Conservation (phyloP, 257 asterid genomes). For the Solanum microdontum region DNA sequence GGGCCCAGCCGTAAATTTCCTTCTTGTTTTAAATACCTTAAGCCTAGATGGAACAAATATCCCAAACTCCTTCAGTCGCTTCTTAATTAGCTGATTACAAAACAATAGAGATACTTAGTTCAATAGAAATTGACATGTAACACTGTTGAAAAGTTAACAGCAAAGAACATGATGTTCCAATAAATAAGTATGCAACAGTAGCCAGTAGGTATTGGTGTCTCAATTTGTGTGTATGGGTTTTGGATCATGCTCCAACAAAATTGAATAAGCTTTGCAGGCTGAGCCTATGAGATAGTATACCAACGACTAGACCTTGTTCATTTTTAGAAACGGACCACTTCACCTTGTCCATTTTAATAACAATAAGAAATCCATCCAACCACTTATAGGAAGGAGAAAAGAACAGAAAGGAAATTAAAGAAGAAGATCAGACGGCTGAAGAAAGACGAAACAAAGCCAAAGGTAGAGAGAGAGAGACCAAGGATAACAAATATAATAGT, state of each 20-base stretch:
- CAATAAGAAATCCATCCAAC: background rate
- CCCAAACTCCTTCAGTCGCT: constrained; percentile 91
- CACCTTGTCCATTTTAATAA: background rate
- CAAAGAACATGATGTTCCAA: background rate
- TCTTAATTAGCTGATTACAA: constrained; percentile 73
- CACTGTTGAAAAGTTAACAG: background rate
- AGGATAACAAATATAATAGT: background rate
- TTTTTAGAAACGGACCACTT: background rate
- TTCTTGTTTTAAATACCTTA: constrained; percentile 67
- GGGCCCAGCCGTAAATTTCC: constrained; percentile 88
- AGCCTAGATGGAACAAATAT: constrained; percentile 89
- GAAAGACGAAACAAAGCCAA: background rate
- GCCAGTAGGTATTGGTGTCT: background rate
- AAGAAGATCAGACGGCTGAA: background rate
- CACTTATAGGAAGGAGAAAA: background rate
- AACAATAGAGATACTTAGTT: background rate
- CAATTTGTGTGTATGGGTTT: background rate
- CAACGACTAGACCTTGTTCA: background rate
- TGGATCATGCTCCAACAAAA: background rate
- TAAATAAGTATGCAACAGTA: background rate
- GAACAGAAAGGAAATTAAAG: background rate
- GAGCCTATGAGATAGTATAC: background rate
- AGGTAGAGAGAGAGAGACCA: background rate
- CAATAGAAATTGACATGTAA: background rate
- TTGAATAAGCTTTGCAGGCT: background rate